phyloP scores from a whole-genome alignment of 805 yeast genomes.

The Candida suzukii region DNA sequence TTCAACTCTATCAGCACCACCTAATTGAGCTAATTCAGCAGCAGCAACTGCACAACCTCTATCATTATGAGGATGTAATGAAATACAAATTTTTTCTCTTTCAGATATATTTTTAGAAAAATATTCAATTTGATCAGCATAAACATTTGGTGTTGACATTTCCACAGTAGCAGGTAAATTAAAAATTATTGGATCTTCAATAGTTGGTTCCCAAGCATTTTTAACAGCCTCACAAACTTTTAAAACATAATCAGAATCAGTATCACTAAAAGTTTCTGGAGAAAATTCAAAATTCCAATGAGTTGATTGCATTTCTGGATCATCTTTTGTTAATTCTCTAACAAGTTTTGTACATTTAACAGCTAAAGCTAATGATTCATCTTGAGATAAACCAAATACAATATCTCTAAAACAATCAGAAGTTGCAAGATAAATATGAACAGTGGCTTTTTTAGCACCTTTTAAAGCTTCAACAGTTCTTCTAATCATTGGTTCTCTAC shows the following conservation, averaged over 20 bases:
- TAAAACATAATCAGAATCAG: slow-evolving; percentile 55
- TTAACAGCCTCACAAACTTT: slow-evolving; percentile 71
- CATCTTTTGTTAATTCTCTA: slow-evolving; percentile 63
- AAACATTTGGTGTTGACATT: slow-evolving; percentile 72
- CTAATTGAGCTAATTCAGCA: slow-evolving; percentile 72
- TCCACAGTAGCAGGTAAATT: slow-evolving; percentile 84
- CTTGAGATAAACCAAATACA: slow-evolving; percentile 57
- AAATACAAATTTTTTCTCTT: slow-evolving; percentile 65
- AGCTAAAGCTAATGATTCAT: slow-evolving; percentile 54
- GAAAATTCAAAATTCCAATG: slow-evolving; percentile 73
- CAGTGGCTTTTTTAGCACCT: slow-evolving; percentile 72
- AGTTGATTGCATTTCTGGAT: slow-evolving; percentile 43
- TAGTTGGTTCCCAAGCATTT: slow-evolving; percentile 65
- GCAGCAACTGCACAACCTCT: slow-evolving; percentile 90
- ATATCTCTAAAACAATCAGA: slow-evolving; percentile 68
- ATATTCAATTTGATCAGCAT: slow-evolving; percentile 80
- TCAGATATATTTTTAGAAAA: slow-evolving; percentile 54
- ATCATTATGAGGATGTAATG: slow-evolving; percentile 80
- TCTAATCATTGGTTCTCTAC: slow-evolving; percentile 64
- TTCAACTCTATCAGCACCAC: slow-evolving; percentile 85
- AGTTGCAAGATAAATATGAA: slow-evolving; percentile 72
- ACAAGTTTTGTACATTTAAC: slow-evolving; percentile 58
- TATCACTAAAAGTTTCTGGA: slow-evolving; percentile 74
- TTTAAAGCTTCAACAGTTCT: slow-evolving; percentile 66
- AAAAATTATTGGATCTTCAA: slow-evolving; percentile 62